These are phyloP conservation scores for Priceomyces carsonii DNA, from an alignment of 805 yeast genomes.

Conservation along the genomic window DNA sequence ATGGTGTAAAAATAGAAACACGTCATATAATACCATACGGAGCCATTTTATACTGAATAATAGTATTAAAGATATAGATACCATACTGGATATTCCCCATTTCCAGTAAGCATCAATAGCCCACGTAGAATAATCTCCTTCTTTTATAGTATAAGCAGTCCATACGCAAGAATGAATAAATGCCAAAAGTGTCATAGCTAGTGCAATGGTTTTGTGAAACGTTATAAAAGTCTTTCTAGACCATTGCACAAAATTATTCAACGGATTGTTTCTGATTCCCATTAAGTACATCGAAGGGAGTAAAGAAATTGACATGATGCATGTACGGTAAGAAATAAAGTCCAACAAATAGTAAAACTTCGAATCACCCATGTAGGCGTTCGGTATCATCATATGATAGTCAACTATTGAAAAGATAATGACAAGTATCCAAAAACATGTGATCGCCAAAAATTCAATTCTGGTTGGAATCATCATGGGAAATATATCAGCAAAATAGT, in stretches of 20 bases:
- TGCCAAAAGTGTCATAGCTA: conserved; percentile 3
- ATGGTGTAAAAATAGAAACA: conserved; percentile 4
- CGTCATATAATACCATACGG: conserved; percentile 6
- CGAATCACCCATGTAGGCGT: conserved; percentile 5
- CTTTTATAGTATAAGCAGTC: conserved; percentile 5
- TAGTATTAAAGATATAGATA: conserved; percentile 13
- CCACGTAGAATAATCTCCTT: conserved; percentile 3
- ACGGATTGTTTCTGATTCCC: conserved; percentile 7
- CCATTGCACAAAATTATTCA: conserved; percentile 1
- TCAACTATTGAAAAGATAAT: conserved; percentile 3
- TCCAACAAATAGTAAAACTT: conserved; percentile 5
- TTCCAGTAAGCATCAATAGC: conserved; percentile 4
- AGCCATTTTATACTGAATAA: conserved; percentile 10
- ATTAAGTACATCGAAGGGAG: conserved; percentile 5
- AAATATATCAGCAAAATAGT: conserved; percentile 3
- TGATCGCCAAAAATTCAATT: conserved; percentile 1
- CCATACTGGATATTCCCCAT: conserved; percentile 4
- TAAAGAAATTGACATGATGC: conserved; percentile 5
- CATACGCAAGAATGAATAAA: conserved; percentile 6
- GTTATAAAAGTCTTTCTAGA: conserved; percentile 4
- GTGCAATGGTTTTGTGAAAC: conserved; percentile 5
- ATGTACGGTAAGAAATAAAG: conserved; percentile 5
- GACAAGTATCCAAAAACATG: conserved; percentile 2
- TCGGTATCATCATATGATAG: conserved; percentile 4
- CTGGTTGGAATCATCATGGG: conserved; percentile 5